Percentiles rank a stretch among this genome's conserved stretches.
Conservation (phyloP, 169 alveolate species). For the Plasmodium blacklocki region DNA sequence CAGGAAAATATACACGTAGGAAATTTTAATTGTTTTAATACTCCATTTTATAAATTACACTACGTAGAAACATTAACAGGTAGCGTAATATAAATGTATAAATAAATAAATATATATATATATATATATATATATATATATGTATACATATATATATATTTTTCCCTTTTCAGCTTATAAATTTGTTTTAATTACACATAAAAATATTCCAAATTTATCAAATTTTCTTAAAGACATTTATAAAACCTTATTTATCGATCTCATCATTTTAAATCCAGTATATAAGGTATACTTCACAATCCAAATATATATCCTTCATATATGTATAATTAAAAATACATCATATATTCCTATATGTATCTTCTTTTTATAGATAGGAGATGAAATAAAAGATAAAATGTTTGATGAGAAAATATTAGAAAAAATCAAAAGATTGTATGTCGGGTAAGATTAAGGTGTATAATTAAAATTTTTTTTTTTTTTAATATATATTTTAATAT, state of each 20-base stretch:
- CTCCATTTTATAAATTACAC: conserved; percentile 66
- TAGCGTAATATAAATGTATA: background rate
- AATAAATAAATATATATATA: background rate
- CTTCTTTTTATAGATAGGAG: conserved; percentile 45
- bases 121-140: conserved; percentile 8
- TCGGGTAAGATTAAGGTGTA: background rate
- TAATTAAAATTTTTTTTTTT: background rate
- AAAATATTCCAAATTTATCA: conserved; percentile 56
- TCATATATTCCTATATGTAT: background rate
- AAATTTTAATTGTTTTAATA: conserved; percentile 54
- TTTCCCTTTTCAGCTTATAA: conserved; percentile 43
- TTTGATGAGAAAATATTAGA: conserved; percentile 70
- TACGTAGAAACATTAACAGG: conserved; percentile 73
- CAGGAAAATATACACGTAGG: conserved; percentile 66
- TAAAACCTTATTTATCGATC: conserved; percentile 61
- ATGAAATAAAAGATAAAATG: conserved; percentile 53
- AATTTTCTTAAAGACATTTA: conserved; percentile 50
- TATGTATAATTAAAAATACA: background rate
- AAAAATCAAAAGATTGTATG: conserved; percentile 19
- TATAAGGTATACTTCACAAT: conserved; percentile 12
- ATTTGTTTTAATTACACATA: conserved; percentile 62
- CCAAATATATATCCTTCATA: background rate
- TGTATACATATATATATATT: background rate
- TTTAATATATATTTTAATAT: background rate
- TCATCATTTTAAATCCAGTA: conserved; percentile 53